Base-by-base conservation (phyloP, 257 asterid species). In the Euphrasia confusa region DNA sequence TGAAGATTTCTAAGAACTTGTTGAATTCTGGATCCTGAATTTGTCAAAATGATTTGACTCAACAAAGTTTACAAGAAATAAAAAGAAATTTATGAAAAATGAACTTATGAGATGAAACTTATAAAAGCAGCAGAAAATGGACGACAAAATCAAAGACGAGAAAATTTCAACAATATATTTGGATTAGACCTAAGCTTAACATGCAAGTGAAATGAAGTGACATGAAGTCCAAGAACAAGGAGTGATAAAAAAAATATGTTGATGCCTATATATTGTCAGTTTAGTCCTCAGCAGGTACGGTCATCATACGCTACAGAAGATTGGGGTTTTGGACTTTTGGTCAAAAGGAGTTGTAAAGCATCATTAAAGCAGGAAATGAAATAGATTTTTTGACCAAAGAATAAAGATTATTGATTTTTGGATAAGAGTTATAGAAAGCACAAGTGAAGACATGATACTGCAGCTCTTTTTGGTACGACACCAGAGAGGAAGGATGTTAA, bases 1-100 rank as follows among this genome's bases (percentile, higher is more conserved):
- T 63, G 83, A 66, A 75, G 68, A 72, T 87, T 75, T 87, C 86
- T 70, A 93, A 75, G 75, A 85, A 83, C 71, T 82, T 78, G 35
- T 68, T 67, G 82, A 93, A 93, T 33, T 78, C 78, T 32, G 90
- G 90, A 79, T 93, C 90, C 99, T 93, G 96, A 56, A 81, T 75
- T 68, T 60, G 61, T 10, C 68, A 72, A 69, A 61, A 57, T 35
- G 66, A 63, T 64, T 60, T 65, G 65, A 61, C 58, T 64, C 67
- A 69, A 56, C 27, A 62, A 49, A 70, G 54, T 26, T 3, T 39
- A 24, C 6, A 33, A 14, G 62, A 26, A 26, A 24, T 40, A 30
- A 4, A 11, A 50, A 14, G 39, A 59, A 27, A 27, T 2, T 61
- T 57, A 32, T 28, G 57, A 58, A 53, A 56, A 53, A 65, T 54